These are phyloP conservation scores for Limnanthes douglasii DNA, from an alignment of 345 rosid species.

Conservation along the genomic window DNA sequence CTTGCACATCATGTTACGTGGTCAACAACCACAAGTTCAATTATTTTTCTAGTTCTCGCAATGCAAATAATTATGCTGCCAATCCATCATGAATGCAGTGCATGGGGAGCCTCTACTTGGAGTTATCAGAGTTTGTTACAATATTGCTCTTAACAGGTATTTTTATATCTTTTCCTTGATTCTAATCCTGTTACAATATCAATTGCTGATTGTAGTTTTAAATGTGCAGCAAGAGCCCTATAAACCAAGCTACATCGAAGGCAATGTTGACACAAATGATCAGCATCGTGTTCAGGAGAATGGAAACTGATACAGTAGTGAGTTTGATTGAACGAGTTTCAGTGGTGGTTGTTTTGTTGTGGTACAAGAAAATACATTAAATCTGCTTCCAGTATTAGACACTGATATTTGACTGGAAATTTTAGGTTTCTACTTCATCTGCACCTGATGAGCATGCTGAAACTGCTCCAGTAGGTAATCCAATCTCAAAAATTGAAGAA, in stretches of 20 bases:
- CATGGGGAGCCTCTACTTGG: conserved; percentile 96
- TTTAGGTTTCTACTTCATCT: conserved; percentile 47
- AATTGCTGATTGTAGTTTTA: conserved; percentile 16
- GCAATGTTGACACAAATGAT: conserved; percentile 99
- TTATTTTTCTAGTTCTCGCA: conserved; percentile 6
- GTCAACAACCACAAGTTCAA: too few relatives aligned
- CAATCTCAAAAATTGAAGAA: conserved; percentile 32
- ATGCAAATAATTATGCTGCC: background rate
- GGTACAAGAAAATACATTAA: conserved; percentile 7
- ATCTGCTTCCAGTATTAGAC: conserved; percentile 8
- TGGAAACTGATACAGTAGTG: conserved; percentile 84
- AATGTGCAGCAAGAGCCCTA: conserved; percentile 83
- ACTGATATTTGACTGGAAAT: conserved; percentile 18
- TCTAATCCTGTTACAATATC: conserved; percentile 6
- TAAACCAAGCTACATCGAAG: conserved; percentile 96
- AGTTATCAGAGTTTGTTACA: conserved; percentile 92
- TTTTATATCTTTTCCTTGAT: conserved; percentile 6
- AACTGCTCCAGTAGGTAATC: conserved; percentile 30
- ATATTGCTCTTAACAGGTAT: conserved; percentile 94
- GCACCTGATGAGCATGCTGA: conserved; percentile 30
- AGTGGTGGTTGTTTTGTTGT: background rate
- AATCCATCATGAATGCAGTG: conserved; percentile 33
- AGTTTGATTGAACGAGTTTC: conserved; percentile 1
- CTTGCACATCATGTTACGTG: too few relatives aligned
- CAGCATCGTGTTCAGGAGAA: conserved; percentile 84